Percentiles rank a stretch among this genome's conserved stretches.
Evolutionary conservation across 2,329 filamentous ascomycete species (phyloP).

Genomic region (Apiospora pterosperma): DNA sequence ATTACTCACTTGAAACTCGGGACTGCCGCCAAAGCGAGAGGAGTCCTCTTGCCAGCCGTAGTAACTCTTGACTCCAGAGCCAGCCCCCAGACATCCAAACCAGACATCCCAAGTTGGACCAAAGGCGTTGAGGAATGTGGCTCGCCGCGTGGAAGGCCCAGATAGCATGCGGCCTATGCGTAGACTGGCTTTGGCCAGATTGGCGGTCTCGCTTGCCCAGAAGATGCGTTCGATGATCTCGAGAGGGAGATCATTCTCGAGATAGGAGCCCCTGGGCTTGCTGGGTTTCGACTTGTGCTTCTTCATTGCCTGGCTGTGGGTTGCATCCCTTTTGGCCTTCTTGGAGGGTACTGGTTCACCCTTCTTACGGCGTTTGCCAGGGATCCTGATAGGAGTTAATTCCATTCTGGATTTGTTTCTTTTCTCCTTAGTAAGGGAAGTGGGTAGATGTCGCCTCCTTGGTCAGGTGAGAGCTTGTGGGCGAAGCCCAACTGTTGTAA

Average conservation of each 20-base stretch:
- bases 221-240: conserved; percentile 54
- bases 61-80: conserved; percentile 13
- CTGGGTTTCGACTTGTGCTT: conserved; percentile 5
- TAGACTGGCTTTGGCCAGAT: conserved; percentile 41
- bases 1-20: conserved; percentile 39
- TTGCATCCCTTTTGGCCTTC: neutral
- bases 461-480: neutral
- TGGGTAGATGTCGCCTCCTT: neutral
- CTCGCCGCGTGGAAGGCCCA: conserved; percentile 25
- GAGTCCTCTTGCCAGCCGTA: conserved; percentile 27
- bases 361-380: conserved; percentile 13
- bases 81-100: conserved; percentile 27
- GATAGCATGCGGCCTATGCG: conserved; percentile 46
- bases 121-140: conserved; percentile 35
- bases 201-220: conserved; percentile 44
- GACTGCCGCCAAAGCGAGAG: conserved; percentile 31
- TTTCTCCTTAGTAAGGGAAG: neutral
- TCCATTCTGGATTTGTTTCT: conserved; percentile 29
- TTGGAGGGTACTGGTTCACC: conserved; percentile 8
- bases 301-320: neutral
- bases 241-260: conserved; percentile 39
- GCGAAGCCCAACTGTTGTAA: neutral
- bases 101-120: conserved; percentile 35
- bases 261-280: conserved; percentile 16
- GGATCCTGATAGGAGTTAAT: conserved; percentile 46